These are phyloP conservation scores for Clarkia xantiana DNA, from an alignment of 345 rosid genomes.

Conservation along the genomic window DNA sequence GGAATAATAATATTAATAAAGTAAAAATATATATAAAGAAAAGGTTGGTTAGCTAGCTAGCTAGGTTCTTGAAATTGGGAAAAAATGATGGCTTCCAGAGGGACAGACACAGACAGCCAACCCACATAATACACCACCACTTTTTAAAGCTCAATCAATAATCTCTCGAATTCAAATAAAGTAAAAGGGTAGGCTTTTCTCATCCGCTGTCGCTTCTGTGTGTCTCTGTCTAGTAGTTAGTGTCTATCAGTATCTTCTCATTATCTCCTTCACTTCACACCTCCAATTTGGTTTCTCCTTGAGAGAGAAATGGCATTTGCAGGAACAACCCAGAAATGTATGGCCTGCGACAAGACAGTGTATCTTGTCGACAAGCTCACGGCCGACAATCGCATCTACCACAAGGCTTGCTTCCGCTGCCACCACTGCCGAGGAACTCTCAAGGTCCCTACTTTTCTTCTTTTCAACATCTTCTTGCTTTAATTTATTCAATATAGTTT, in stretches of 20 bases:
- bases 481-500: not conserved
- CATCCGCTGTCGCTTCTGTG: conserved; percentile 12
- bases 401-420: conserved; percentile 95
- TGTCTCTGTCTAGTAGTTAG: too few relatives aligned
- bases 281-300: not conserved
- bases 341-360: conserved; percentile 96
- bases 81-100: not conserved
- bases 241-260: conserved; percentile 7
- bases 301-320: conserved; percentile 69
- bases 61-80: not conserved
- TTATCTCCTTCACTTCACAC: conserved; percentile 7
- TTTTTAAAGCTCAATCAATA: not conserved
- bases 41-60: not conserved
- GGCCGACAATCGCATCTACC: conserved; percentile 84
- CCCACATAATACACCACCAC: not conserved
- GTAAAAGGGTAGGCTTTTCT: conserved; percentile 9
- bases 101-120: conserved; percentile 8
- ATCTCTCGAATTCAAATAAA: not conserved
- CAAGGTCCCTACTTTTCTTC: conserved; percentile 31
- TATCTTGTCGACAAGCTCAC: conserved; percentile 92
- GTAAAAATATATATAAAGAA: not conserved
- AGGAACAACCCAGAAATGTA: conserved; percentile 98
- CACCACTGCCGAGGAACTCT: conserved; percentile 99
- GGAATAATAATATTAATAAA: not conserved
- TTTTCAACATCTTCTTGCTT: not conserved